These are phyloP conservation scores for Ganoderma sinense DNA, from an alignment of 1,284 basidiomycete genomes.

Conservation along the genomic window DNA sequence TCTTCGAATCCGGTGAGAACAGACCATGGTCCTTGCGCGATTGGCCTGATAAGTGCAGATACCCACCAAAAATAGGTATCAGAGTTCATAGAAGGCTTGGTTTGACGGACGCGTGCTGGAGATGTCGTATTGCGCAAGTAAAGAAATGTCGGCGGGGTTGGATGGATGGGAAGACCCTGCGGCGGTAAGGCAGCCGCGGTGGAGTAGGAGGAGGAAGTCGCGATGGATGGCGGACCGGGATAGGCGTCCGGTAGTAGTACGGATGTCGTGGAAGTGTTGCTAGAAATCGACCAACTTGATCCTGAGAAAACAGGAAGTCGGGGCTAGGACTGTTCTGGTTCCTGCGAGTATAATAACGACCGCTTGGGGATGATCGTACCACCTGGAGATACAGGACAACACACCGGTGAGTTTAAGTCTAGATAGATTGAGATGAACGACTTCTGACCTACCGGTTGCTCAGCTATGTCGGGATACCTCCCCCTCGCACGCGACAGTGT, in stretches of 20 bases:
- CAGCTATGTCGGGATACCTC: not conserved
- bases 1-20: not conserved
- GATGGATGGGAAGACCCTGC: not conserved
- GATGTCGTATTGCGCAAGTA: not conserved
- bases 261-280: not conserved
- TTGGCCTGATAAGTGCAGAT: not conserved
- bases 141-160: not conserved
- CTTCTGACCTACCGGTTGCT: not conserved
- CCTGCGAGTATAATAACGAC: conserved; percentile 2
- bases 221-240: not conserved
- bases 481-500: not conserved
- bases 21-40: not conserved
- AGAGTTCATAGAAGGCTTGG: not conserved
- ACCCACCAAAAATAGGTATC: not conserved
- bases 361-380: not conserved
- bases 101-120: not conserved
- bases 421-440: not conserved
- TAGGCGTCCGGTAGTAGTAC: not conserved
- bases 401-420: not conserved
- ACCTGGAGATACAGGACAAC: not conserved
- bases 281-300: not conserved
- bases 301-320: conserved; percentile 3
- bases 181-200: not conserved
- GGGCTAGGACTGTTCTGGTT: not conserved
- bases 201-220: not conserved